Conservation (phyloP, 1,284 basidiomycete genomes). For the Irpex sp. region DNA sequence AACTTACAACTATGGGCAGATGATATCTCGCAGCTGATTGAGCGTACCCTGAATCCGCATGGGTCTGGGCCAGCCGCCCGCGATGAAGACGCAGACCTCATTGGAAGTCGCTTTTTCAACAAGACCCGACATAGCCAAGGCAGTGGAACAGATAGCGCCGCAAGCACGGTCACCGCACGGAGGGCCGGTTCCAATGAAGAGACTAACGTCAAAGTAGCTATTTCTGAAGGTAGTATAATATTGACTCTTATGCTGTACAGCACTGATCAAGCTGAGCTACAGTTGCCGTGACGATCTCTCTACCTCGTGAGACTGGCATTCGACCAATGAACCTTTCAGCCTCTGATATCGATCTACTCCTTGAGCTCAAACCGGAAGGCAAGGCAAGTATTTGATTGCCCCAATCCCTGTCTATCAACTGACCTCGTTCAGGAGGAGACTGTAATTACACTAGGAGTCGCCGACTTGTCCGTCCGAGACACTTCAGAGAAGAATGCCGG, state of each 20-base stretch:
- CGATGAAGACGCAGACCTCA: conserved; percentile 63
- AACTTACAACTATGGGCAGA: conserved; percentile 85
- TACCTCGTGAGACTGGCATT: conserved; percentile 32
- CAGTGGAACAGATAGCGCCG: conserved; percentile 31
- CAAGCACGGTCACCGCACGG: conserved; percentile 23
- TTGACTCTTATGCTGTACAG: conserved; percentile 1
- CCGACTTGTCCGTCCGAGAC: conserved; percentile 58
- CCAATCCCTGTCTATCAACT: neutral
- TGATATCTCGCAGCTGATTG: conserved; percentile 71
- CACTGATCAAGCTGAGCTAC: conserved; percentile 3
- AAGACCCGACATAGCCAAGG: conserved; percentile 44
- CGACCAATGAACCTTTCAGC: conserved; percentile 57
- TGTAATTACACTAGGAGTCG: conserved; percentile 57
- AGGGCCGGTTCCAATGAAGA: conserved; percentile 33
- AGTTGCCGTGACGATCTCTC: conserved; percentile 42
- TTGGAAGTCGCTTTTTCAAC: conserved; percentile 82
- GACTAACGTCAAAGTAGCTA: conserved; percentile 46
- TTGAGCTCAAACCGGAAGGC: conserved; percentile 68
- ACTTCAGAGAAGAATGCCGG: conserved; percentile 31
- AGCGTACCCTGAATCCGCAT: conserved; percentile 25
- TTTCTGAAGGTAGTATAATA: conserved; percentile 53
- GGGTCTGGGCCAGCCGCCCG: conserved; percentile 27
- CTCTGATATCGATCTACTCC: conserved; percentile 59
- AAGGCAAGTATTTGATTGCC: conserved; percentile 41
- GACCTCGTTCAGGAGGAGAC: conserved; percentile 58